A percentile compares a stretch with the other conserved stretches of the same genome.
phyloP scores from a whole-genome alignment of 768 basidiomycete species.

The Lactifluus rugatus region DNA sequence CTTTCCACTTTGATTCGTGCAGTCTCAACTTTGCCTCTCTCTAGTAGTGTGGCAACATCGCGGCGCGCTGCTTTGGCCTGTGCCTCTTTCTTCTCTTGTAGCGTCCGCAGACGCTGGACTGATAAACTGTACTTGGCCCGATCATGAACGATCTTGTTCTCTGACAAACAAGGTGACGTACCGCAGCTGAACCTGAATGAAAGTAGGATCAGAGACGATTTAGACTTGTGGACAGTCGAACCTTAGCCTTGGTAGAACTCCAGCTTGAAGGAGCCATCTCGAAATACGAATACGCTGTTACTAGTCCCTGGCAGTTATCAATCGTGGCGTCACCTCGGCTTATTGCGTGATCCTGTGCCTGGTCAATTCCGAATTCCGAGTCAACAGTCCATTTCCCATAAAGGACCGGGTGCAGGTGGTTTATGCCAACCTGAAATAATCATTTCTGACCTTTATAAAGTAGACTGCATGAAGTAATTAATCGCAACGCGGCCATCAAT shows the following conservation, averaged over 20 bases:
- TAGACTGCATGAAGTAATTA: too few species aligned
- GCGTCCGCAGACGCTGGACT: slow-evolving; percentile 72
- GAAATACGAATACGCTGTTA: background rate
- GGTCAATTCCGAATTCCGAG: too few species aligned
- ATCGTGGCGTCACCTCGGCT: background rate
- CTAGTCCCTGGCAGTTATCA: background rate
- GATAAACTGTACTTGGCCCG: slow-evolving; percentile 45
- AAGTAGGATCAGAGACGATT: background rate
- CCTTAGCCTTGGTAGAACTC: slow-evolving; percentile 58
- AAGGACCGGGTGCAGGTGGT: too few species aligned
- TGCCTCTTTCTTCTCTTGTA: slow-evolving; percentile 90
- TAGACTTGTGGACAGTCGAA: slow-evolving; percentile 13
- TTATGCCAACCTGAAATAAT: too few species aligned
- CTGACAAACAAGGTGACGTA: slow-evolving; percentile 20
- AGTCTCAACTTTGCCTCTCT: slow-evolving; percentile 74
- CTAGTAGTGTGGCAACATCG: slow-evolving; percentile 73
- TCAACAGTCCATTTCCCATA: too few species aligned
- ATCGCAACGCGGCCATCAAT: background rate
- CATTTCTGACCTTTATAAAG: too few species aligned
- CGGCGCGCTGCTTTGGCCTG: slow-evolving; percentile 64
- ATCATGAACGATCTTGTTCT: background rate
- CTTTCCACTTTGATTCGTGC: slow-evolving; percentile 81
- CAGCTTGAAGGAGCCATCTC: slow-evolving; percentile 37
- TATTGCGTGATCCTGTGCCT: too few species aligned
- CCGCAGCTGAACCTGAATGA: slow-evolving; percentile 39